Evolutionary conservation across 331 rosid species (phyloP).

Genomic region (Rosa hybrid): DNA sequence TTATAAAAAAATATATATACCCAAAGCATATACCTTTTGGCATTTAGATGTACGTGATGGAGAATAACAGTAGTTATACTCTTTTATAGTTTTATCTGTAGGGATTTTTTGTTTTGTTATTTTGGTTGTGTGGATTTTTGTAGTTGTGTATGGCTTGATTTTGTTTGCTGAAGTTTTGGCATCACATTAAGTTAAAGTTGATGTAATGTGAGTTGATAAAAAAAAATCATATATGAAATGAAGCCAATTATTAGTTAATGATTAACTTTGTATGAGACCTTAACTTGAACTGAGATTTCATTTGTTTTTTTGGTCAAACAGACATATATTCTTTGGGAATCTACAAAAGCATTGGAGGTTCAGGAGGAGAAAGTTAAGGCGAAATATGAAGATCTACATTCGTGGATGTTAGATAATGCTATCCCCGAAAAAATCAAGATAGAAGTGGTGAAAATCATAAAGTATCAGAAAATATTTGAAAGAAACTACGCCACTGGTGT

Average conservation of each 20-base stretch:
- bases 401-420: background rate
- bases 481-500: background rate
- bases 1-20: too few relatives aligned
- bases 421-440: background rate
- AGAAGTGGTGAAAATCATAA: conserved; percentile 5
- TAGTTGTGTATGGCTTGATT: background rate
- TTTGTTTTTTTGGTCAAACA: background rate
- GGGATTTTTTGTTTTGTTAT: background rate
- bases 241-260: background rate
- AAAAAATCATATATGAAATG: background rate
- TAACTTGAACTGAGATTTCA: too few relatives aligned
- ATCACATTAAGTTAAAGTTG: background rate
- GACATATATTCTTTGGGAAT: background rate
- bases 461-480: background rate
- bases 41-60: background rate
- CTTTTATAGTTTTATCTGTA: background rate
- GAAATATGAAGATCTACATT: background rate
- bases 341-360: background rate
- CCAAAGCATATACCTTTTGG: too few relatives aligned
- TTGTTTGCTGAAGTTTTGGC: background rate
- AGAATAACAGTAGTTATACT: background rate
- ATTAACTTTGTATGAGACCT: background rate
- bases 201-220: background rate
- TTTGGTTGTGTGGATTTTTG: background rate
- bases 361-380: background rate